These are phyloP conservation scores for Fusarium foetens DNA, from an alignment of 2,329 filamentous ascomycete species.

Conservation along the genomic window DNA sequence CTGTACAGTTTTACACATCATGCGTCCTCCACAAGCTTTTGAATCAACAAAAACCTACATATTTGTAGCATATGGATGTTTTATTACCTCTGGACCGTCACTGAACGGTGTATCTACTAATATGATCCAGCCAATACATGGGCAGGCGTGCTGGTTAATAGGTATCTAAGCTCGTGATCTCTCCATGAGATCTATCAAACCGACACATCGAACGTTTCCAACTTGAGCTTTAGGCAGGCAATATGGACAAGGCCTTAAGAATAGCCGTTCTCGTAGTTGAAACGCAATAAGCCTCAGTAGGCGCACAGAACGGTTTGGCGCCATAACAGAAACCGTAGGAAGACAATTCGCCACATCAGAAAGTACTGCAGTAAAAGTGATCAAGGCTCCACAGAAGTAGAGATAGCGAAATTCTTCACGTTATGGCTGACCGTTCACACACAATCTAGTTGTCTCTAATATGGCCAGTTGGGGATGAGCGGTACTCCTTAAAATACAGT, in stretches of 20 bases:
- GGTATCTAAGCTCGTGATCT: not conserved
- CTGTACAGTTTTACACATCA: not conserved
- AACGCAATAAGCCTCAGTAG: not conserved
- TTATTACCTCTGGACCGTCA: not conserved
- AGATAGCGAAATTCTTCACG: not conserved
- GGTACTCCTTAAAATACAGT: too few species aligned
- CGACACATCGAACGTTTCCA: not conserved
- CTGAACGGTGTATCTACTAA: not conserved
- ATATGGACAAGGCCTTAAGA: not conserved
- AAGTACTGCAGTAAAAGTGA: not conserved
- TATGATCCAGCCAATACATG: not conserved
- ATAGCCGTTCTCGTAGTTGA: not conserved
- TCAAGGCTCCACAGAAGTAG: not conserved
- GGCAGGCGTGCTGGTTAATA: not conserved
- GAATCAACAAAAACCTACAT: not conserved
- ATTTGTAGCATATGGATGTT: not conserved
- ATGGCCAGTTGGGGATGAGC: not conserved
- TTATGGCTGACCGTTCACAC: not conserved
- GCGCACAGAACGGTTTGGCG: not conserved
- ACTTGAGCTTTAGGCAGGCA: not conserved
- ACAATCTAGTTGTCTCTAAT: not conserved
- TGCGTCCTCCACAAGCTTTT: not conserved
- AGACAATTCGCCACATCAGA: not conserved
- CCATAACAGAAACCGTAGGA: not conserved
- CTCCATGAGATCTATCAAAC: not conserved